A percentile compares a stretch with the other conserved stretches of the same genome.
Evolutionary conservation across 345 rosid genomes (phyloP).

Genomic region (Physaria fendleri): DNA sequence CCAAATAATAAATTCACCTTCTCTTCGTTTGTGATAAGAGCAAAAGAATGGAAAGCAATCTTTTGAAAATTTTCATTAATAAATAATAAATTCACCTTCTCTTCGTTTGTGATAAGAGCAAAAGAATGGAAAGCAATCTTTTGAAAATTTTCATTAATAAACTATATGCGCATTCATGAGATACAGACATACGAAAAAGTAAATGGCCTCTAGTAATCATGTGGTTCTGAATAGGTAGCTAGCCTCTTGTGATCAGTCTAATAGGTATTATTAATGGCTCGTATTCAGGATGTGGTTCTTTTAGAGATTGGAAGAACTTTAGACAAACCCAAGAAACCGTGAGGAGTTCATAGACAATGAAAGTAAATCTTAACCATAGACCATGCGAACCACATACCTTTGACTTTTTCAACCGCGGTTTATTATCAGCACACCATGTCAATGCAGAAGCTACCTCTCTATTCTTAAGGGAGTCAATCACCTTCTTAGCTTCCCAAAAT

Average conservation of each 20-base stretch:
- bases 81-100: background rate
- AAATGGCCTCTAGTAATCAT: background rate
- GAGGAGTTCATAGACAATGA: background rate
- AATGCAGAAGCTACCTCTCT: slow-evolving; percentile 81
- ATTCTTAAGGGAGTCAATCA: slow-evolving; percentile 64
- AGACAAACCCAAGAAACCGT: background rate
- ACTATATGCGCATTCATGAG: background rate
- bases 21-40: background rate
- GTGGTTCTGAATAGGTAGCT: background rate
- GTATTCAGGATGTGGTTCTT: background rate
- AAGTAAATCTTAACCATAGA: slow-evolving; percentile 6
- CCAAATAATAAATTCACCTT: background rate
- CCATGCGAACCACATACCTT: slow-evolving; percentile 43
- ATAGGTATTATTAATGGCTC: background rate
- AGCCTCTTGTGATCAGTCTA: background rate
- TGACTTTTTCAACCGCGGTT: slow-evolving; percentile 81
- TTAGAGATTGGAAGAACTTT: background rate
- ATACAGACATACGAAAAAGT: too few species aligned
- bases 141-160: background rate
- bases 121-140: background rate
- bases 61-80: too few species aligned
- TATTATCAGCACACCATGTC: slow-evolving; percentile 91
- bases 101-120: background rate
- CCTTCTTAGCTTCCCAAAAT: slow-evolving; percentile 79
- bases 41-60: background rate